Evolutionary conservation across 805 yeast species (phyloP), one percentile per base, ranked within the genome.

Genomic region (Saccharomycopsis capsularis): DNA sequence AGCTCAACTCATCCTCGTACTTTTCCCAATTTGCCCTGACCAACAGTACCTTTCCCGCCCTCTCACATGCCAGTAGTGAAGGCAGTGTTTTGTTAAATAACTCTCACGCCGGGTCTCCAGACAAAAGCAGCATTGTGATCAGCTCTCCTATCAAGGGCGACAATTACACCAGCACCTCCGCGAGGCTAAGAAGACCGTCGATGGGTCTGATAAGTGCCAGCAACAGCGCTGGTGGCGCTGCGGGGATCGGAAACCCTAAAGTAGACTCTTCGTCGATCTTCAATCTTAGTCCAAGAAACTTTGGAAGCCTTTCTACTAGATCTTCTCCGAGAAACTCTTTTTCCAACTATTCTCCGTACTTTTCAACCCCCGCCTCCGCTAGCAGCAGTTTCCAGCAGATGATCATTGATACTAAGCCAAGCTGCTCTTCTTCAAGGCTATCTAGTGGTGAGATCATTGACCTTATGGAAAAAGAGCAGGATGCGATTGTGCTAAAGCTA

Each of bases 401-500:
- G 39, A 19, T 38, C 13, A 38, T 38, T 38, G 25, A 15, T 22
- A 11, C 5, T 9, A 40, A 19, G 15, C 32, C 48, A 27, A 22
- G 39, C 15, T 32, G 25, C 35, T 32, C 41, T 2, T 30, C 49
- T 23, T n/a, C 46, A 11, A 35, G 47, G 18, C 23, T 48, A 9
- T 40, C 46, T 35, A 67, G 70, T 6, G 81, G 74, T 25, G 75
- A 76, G 53, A 68, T 76, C 18, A 71, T 79, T 35, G 81, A 79
- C 58, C 60, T 71, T 32, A 76, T 83, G 80, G 90, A 83, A 57
- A 70, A 79, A 46, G 88, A 83, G 63, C 89, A 83, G 60, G 90
- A 83, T 58, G 86, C 85, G 2, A 79, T 82, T 22, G 89, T 82
- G 18, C 65, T 82, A 58, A 75, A 73, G 60, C 65, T 82, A 38